Evolutionary conservation across 1,284 basidiomycete genomes (phyloP), one percentile per base, ranked within the genome.

Genomic region (Anthracocystis panici-leucophaei): DNA sequence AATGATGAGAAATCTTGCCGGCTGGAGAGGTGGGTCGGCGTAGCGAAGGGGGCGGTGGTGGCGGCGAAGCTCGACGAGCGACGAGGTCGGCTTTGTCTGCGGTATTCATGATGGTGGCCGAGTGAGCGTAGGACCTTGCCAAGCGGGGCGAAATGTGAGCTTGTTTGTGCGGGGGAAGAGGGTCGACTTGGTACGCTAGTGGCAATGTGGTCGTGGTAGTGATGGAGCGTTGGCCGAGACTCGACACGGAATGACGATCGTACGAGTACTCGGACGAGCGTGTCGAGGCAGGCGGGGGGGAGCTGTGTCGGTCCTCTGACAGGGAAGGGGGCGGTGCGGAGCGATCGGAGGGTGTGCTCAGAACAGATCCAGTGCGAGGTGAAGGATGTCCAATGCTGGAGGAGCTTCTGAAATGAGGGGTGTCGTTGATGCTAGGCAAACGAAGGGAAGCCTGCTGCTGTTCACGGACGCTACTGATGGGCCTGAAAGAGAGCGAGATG

Each of bases 401-500:
- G 7, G 44, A 46, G 41, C 41, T 42, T 45, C 4, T 42, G 23
- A 65, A 46, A 16, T 51, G 48, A 35, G 60, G 56, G 10, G 72
- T 63, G 53, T 25, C 38, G 55, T 6, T 52, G 46, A 44, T 52
- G 57, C 52, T 59, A 16, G 66, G 48, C 33, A 57, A 41, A 57
- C 35, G 50, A 25, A 59, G 57, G 21, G 66, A 69, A 27, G 52
- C 25, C 38, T 57, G 72, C 56, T 65, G 66, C 41, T 59, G 66
- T 50, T 69, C 66, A 52, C 72, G 65, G 42, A 75, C 54, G 52
- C 72, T 75, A 51, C 72, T 75, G 66, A 63, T 51, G 51, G 72
- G 72, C 20, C 66, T 57, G 40, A 56, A 58, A 3, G 72, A 58
- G 56, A 66, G 23, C 51, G 72, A 62, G 41, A 42, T 56, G 66